Evolutionary conservation across 352 stramenopile species (phyloP), one percentile per base, ranked within the genome.

Genomic region (Thalassiosira mediterranea): DNA sequence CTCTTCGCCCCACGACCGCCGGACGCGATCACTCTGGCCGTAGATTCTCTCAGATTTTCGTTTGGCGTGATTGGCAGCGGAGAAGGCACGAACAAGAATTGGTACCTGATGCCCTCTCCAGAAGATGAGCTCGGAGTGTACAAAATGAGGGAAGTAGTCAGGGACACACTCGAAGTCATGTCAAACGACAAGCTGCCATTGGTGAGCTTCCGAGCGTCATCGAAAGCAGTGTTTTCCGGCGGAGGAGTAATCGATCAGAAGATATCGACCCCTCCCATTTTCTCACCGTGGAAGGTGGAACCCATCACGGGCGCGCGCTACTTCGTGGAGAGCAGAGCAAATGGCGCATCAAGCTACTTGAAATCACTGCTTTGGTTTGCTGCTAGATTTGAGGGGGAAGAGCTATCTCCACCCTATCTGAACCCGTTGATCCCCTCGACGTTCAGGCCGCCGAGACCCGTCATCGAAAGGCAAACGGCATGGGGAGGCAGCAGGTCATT

Each of bases 1-100:
- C 38, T 79, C 5, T 72, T 90, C 31, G 68, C 78, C 3, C 83
- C 83, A 26, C 48, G 83, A 25, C 71, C 86, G 10, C 73, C 86
- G 1, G 86, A 91, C 81, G 80, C 80, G 2, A 77, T 91, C 31
- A 74, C 87, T 62, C 66, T 91, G 17, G 79, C 86, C 15, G 68
- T 89, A 32, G 86, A 91, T 68, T 73, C 80, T 26, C 71, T 82
- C 40, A 52, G 72, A 40, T 91, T 84, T 68, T n/a, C n/a, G n/a
- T n/a, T n/a, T n/a, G 86, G 83, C 10, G 28, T 89, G 19, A 65
- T 52, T 21, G 76, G 64, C 26, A 68, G 62, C 34, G 75, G 75
- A 26, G 68, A 90, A 37, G 83, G 68, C 32, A 65, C 37, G 10
- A 60, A 51, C 40, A 62, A 48, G 13, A 62, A 72, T n/a, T 91